phyloP scores from a whole-genome alignment of 176 grass and related monocot species.

The Ensete ventricosum region DNA sequence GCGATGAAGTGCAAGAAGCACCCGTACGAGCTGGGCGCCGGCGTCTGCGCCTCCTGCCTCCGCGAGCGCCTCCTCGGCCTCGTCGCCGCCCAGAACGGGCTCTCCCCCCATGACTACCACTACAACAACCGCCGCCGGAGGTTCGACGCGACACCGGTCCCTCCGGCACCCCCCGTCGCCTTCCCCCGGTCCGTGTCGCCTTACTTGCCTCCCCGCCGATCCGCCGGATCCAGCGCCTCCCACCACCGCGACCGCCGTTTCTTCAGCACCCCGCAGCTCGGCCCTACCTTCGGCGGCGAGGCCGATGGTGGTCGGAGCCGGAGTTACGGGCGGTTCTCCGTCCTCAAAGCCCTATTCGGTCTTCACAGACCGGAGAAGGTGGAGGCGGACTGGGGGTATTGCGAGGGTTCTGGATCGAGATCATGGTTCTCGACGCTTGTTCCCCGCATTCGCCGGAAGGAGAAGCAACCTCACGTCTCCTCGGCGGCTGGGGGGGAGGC shows the following conservation, averaged over 20 bases:
- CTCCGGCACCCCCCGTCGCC: neutral
- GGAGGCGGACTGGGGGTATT: neutral
- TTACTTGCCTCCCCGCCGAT: neutral
- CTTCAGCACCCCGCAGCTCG: constrained; percentile 14
- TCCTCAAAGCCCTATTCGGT: neutral
- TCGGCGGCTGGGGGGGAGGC: neutral
- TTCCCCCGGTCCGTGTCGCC: constrained; percentile 9
- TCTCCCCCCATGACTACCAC: neutral
- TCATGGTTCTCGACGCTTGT: constrained; percentile 16
- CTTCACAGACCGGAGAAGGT: constrained; percentile 3
- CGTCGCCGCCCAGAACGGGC: constrained; percentile 43
- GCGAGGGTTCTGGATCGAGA: neutral
- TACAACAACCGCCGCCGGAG: too few species aligned
- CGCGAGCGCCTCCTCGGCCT: constrained; percentile 65
- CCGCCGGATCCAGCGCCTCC: neutral
- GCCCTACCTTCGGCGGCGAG: constrained; percentile 5
- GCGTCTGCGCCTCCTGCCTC: constrained; percentile 90
- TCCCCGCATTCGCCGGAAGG: constrained; percentile 1
- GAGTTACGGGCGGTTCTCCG: neutral
- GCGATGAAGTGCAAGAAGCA: constrained; percentile 92
- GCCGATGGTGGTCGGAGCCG: neutral
- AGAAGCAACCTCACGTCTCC: neutral
- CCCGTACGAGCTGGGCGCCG: constrained; percentile 42
- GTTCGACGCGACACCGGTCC: neutral
- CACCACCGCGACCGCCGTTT: neutral